Base-by-base conservation (phyloP, 2,329 filamentous ascomycete genomes). In the Metarhizium guizhouense region DNA sequence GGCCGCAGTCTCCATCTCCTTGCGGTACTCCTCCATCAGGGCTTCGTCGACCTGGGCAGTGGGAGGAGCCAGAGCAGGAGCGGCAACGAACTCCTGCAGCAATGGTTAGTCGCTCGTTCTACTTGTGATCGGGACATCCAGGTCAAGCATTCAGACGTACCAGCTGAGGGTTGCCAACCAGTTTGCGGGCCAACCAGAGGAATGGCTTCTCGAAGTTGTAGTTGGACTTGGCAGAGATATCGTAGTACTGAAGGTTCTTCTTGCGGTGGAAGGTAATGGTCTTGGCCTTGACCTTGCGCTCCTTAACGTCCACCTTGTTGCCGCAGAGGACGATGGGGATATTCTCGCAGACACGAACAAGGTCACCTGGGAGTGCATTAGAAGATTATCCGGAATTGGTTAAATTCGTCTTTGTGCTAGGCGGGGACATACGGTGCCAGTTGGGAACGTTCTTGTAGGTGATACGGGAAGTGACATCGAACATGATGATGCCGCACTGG, bases 361-460 rank as follows among this genome's bases (percentile, higher is more conserved):
- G 86, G 72, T 99, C 94, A 81, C 92, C 91, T 96, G 61, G 47
- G 13, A 30, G 38, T 10, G 32, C 47, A 57, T 68, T 48, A 67
- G 63, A 51, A 20, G 3, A 29, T 34, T 2, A 34, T 5, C 32
- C 32, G 32, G 8, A 2, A 18, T 16, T 7, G 43, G 25, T 25
- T 25, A 25, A 25, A 25, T 25, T 4, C 43, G 7, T 53, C 6
- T 6, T 18, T 10, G 7, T n/a, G 45, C 7, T 7, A 34, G 32
- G 49, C 4, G 42, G 45, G 25, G 58, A 85, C 90, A 74, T 86
- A 96, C 94, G 94, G 79, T 99, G 94, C 94, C 94, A 99, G 88
- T 97, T 97, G 80, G 94, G 94, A 63, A 99, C 94, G 82, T 99
- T 99, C 88, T 99, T 99, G 88, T 99, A 99, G 75, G 94, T 99